Percentiles rank a stretch among this genome's conserved stretches.
phyloP scores from a whole-genome alignment of 495 filamentous ascomycete species.

The Aspergillus saccharolyticus region DNA sequence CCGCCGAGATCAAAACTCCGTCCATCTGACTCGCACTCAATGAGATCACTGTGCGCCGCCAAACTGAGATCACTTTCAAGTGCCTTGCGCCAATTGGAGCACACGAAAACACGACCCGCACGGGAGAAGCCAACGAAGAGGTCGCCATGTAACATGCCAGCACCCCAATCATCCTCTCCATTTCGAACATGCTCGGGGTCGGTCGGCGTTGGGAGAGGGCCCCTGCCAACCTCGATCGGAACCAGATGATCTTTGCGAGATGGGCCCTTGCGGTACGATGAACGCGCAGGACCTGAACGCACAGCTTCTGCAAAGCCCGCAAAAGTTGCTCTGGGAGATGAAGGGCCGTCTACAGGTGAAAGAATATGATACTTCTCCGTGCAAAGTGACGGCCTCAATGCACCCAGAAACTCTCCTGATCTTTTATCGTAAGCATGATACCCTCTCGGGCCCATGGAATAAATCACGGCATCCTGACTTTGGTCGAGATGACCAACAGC shows the following conservation, averaged over 20 bases:
- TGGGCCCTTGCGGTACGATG: slow-evolving; percentile 9
- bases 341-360: slow-evolving; percentile 17
- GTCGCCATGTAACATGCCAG: slow-evolving; percentile 33
- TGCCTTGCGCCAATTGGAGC: slow-evolving; percentile 36
- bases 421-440: slow-evolving; percentile 33
- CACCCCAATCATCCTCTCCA: slow-evolving; percentile 36
- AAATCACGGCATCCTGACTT: slow-evolving; percentile 32
- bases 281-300: slow-evolving; percentile 14
- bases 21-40: slow-evolving; percentile 37
- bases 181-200: slow-evolving; percentile 27
- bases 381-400: slow-evolving; percentile 25
- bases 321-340: slow-evolving; percentile 15
- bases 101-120: slow-evolving; percentile 35
- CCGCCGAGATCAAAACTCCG: slow-evolving; percentile 35
- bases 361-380: slow-evolving; percentile 30
- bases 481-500: slow-evolving; percentile 39
- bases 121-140: slow-evolving; percentile 38
- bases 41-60: slow-evolving; percentile 21
- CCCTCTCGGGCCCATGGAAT: slow-evolving; percentile 34
- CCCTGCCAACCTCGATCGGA: slow-evolving; percentile 24
- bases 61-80: slow-evolving; percentile 19
- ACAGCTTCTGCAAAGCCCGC: slow-evolving; percentile 20
- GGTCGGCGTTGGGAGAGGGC: slow-evolving; percentile 23
- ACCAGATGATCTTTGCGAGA: slow-evolving; percentile 21
- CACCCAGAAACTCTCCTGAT: slow-evolving; percentile 26